phyloP scores from a whole-genome alignment of 805 yeast genomes.

The Lipomyces sp. region DNA sequence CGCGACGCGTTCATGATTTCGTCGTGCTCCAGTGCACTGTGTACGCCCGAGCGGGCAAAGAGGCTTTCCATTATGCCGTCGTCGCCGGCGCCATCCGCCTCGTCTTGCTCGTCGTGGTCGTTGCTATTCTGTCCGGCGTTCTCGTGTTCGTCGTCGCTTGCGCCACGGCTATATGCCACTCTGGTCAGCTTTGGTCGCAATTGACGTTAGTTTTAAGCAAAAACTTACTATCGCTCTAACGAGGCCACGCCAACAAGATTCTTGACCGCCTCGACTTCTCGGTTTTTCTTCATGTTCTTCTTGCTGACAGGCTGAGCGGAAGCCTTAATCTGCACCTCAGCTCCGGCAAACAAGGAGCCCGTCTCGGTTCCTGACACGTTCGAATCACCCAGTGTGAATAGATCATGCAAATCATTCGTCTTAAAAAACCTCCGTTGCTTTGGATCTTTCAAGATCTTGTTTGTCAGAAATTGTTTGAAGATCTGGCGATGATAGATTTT shows the following conservation, averaged over 20 bases:
- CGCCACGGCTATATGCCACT: slow-evolving; percentile 9
- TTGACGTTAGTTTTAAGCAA: no score
- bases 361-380: slow-evolving; percentile 67
- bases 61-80: slow-evolving; percentile 70
- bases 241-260: slow-evolving; percentile 70
- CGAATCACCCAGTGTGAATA: slow-evolving; percentile 76
- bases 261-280: slow-evolving; percentile 61
- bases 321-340: slow-evolving; percentile 41
- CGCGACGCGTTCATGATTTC: slow-evolving; percentile 57
- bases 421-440: slow-evolving; percentile 91
- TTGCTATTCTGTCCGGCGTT: not conserved
- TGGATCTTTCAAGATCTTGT: slow-evolving; percentile 91
- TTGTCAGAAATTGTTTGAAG: slow-evolving; percentile 88
- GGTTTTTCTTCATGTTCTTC: slow-evolving; percentile 37
- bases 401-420: slow-evolving; percentile 83
- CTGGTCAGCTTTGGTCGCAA: not conserved
- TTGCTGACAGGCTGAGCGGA: slow-evolving; percentile 12
- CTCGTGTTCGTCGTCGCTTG: slow-evolving; percentile 12
- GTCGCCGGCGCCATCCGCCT: slow-evolving; percentile 45
- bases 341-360: slow-evolving; percentile 56
- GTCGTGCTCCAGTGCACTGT: slow-evolving; percentile 75
- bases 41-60: slow-evolving; percentile 67
- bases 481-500: slow-evolving; percentile 96
- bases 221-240: slow-evolving; percentile 59
- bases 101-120: not conserved